Evolutionary conservation across 2,329 filamentous ascomycete species (phyloP), one percentile per base, ranked within the genome.

Genomic region (Hypocrella siamensis): DNA sequence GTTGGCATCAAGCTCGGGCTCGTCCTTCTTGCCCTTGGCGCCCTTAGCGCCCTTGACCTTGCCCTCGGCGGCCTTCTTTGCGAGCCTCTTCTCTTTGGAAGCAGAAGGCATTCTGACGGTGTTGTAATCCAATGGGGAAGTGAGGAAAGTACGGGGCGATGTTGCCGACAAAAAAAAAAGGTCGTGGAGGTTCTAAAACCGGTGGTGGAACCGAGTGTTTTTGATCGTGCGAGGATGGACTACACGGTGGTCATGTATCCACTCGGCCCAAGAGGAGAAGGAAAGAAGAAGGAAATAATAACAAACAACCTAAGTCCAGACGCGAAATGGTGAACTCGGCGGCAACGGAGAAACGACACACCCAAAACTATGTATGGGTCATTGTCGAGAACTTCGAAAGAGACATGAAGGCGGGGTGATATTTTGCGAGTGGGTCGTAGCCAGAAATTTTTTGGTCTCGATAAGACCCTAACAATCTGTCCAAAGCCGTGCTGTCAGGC

Each of bases 1-100:
- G 48, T 77, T 61, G 40, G 57, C 73, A 47, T 85, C 77, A 41
- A 78, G 60, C 45, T 75, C 53, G 35, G 67, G 60, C 40, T 79
- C 78, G 44, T 88, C 79, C 47, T 78, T 79, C 51, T 79, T 81
- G 41, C 70, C 65, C 61, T 78, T 80, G 43, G 63, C 63, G 38
- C 59, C 77, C 45, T 77, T 70, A 41, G 75, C 70, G 16, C 78
- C 78, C 70, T 88, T 86, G 63, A 82, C 79, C 58, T 78, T 79
- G 56, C 79, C 81, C 31, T 81, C 64, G 50, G 70, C 73, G 43
- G 70, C 71, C 65, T 75, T 75, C 65, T 78, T 78, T 37, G 75
- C 75, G 42, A 79, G 66, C 56, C 75, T 66, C 65, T 78, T 79
- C 46, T 77, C 72, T 59, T 80, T 80, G 51, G 75, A 75, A 40